These are phyloP conservation scores for Cryptococcus maquisensis DNA, from an alignment of 1,284 basidiomycete genomes.

Conservation along the genomic window DNA sequence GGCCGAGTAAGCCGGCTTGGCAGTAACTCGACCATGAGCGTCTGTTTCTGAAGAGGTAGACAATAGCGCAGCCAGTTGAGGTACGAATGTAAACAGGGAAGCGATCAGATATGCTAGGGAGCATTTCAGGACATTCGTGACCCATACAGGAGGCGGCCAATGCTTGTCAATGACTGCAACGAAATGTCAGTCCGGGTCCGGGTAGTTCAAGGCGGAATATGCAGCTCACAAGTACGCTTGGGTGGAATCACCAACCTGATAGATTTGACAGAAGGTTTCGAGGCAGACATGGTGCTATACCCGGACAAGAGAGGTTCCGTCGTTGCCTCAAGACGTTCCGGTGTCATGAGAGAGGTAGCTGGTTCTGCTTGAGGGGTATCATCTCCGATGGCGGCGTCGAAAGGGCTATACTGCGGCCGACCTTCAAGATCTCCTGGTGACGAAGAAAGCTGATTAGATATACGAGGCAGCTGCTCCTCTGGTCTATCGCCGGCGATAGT, in stretches of 20 bases:
- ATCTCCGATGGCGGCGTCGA: neutral
- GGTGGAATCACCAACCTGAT: neutral
- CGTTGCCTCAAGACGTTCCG: no score
- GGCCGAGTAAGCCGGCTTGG: conserved; percentile 63
- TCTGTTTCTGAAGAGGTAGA: conserved; percentile 53
- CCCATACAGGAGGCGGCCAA: conserved; percentile 30
- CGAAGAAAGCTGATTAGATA: neutral
- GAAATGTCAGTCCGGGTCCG: neutral
- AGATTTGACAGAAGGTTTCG: neutral
- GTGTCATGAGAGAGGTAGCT: neutral
- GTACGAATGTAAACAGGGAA: conserved; percentile 87
- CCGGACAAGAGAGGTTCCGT: no score
- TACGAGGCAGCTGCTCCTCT: neutral
- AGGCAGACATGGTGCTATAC: neutral
- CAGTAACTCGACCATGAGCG: conserved; percentile 44
- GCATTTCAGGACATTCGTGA: conserved; percentile 70
- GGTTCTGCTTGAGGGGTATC: neutral
- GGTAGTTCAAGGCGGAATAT: neutral
- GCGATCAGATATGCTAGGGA: conserved; percentile 83
- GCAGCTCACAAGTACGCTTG: neutral
- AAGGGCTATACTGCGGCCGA: neutral
- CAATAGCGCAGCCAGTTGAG: conserved; percentile 48
- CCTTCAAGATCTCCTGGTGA: neutral
- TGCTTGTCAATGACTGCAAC: neutral
- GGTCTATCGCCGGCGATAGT: neutral